Percentiles rank a stretch among this genome's conserved stretches.
Conservation (phyloP, 2,329 filamentous ascomycete genomes). For the Thelonectria rubi region DNA sequence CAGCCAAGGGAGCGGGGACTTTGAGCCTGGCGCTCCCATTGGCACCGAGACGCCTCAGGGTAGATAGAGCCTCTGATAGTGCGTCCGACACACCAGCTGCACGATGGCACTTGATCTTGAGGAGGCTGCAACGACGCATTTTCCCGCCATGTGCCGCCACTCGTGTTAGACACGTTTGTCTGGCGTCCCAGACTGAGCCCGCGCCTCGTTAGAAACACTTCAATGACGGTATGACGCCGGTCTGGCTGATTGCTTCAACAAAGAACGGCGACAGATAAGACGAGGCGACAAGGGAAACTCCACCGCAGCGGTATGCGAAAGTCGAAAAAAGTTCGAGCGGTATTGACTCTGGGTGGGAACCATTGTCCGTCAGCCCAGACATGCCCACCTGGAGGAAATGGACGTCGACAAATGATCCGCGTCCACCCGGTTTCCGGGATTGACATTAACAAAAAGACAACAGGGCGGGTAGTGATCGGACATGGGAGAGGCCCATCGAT, state of each 20-base stretch:
- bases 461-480: conserved; percentile 2
- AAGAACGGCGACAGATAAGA: conserved; percentile 8
- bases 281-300: not conserved
- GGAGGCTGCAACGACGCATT: not conserved
- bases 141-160: not conserved
- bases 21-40: conserved; percentile 14
- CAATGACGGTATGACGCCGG: conserved; percentile 18
- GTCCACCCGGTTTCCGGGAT: conserved; percentile 10
- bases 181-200: not conserved
- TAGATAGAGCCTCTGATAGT: not conserved
- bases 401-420: conserved; percentile 3
- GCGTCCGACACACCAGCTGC: not conserved
- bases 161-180: not conserved
- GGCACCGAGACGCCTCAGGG: conserved; percentile 1
- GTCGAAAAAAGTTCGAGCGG: not conserved
- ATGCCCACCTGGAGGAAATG: not conserved
- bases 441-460: not conserved
- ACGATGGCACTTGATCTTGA: not conserved
- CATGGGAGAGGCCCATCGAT: conserved; percentile 6
- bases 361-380: conserved; percentile 11
- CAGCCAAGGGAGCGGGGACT: not conserved
- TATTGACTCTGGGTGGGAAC: conserved; percentile 18
- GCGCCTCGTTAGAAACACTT: not conserved
- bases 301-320: not conserved
- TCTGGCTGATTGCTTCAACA: conserved; percentile 7